Evolutionary conservation across 2,329 filamentous ascomycete species (phyloP).

Genomic region (Diaporthe citrichinensis): DNA sequence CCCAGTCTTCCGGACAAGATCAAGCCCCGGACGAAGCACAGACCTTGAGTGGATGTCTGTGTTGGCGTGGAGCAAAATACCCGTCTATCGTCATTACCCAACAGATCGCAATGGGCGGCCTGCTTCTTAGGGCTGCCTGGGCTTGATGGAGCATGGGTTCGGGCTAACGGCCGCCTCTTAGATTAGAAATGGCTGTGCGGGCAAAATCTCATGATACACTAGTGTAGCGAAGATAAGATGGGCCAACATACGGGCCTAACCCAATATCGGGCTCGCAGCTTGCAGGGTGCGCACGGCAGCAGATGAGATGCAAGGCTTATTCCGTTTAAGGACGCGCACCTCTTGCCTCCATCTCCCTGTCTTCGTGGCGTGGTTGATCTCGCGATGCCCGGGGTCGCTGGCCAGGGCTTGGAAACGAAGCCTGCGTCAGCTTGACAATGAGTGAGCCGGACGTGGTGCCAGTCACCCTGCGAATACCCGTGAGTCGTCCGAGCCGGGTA

Average conservation of each 20-base stretch:
- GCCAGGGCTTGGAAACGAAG: slow-evolving; percentile 13
- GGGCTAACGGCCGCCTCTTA: slow-evolving; percentile 24
- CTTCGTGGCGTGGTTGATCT: slow-evolving; percentile 27
- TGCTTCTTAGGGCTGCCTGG: slow-evolving; percentile 9
- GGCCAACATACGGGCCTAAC: slow-evolving; percentile 15
- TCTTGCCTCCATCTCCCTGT: slow-evolving; percentile 11
- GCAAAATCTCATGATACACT: slow-evolving; percentile 7
- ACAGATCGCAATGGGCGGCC: slow-evolving; percentile 1
- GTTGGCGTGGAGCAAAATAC: slow-evolving; percentile 18
- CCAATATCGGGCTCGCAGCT: slow-evolving; percentile 1
- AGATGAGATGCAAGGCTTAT: slow-evolving; percentile 12
- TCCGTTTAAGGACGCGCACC: slow-evolving; percentile 25
- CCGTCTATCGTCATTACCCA: slow-evolving; percentile 9
- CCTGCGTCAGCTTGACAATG: slow-evolving; percentile 17
- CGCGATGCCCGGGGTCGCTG: slow-evolving; percentile 22
- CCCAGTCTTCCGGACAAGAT: slow-evolving; percentile 4
- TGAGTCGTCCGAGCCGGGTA: neutral
- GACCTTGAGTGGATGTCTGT: slow-evolving; percentile 25
- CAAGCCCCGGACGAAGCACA: slow-evolving; percentile 22
- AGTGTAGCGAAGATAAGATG: slow-evolving; percentile 15
- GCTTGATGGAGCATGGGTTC: slow-evolving; percentile 12
- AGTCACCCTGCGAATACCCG: slow-evolving; percentile 19
- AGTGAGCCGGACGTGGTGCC: slow-evolving; percentile 14
- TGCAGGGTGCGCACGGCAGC: slow-evolving; percentile 17
- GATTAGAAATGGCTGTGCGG: slow-evolving; percentile 30